Conservation (phyloP, 1,284 basidiomycete genomes). For the Earliella scabrosa region DNA sequence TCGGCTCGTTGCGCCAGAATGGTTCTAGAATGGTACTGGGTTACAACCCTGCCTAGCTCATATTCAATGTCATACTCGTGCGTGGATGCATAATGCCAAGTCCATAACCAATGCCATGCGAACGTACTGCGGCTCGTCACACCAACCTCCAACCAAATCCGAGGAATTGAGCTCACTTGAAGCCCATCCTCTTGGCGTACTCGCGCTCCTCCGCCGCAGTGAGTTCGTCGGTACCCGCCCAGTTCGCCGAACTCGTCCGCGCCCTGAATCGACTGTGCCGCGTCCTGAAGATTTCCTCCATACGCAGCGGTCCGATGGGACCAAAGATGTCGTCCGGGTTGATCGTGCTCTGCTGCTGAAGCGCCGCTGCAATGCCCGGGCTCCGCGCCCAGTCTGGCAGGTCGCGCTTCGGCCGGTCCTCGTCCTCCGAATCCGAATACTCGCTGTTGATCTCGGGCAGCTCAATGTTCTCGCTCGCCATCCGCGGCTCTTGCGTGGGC, state of each 20-base stretch:
- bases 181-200: slow-evolving; percentile 91
- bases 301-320: slow-evolving; percentile 78
- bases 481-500: slow-evolving; percentile 48
- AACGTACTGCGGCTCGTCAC: too few relatives aligned
- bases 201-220: slow-evolving; percentile 84
- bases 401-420: slow-evolving; percentile 72
- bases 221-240: slow-evolving; percentile 85
- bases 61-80: too few relatives aligned
- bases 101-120: too few relatives aligned
- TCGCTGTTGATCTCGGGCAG: slow-evolving; percentile 94
- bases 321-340: slow-evolving; percentile 96
- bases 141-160: too few relatives aligned
- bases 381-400: slow-evolving; percentile 91
- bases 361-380: slow-evolving; percentile 77
- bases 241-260: slow-evolving; percentile 92
- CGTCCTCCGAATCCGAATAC: slow-evolving; percentile 94
- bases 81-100: too few relatives aligned
- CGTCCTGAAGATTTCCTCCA: slow-evolving; percentile 85
- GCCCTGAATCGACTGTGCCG: slow-evolving; percentile 82
- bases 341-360: slow-evolving; percentile 80
- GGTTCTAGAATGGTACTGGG: too few relatives aligned
- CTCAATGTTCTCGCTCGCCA: slow-evolving; percentile 83
- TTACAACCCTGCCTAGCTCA: too few relatives aligned
- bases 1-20: too few relatives aligned
- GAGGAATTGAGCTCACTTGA: slow-evolving; percentile 44